Evolutionary conservation across 768 basidiomycete genomes (phyloP), one percentile per base, ranked within the genome.

Genomic region (Cantharellus anzutake): DNA sequence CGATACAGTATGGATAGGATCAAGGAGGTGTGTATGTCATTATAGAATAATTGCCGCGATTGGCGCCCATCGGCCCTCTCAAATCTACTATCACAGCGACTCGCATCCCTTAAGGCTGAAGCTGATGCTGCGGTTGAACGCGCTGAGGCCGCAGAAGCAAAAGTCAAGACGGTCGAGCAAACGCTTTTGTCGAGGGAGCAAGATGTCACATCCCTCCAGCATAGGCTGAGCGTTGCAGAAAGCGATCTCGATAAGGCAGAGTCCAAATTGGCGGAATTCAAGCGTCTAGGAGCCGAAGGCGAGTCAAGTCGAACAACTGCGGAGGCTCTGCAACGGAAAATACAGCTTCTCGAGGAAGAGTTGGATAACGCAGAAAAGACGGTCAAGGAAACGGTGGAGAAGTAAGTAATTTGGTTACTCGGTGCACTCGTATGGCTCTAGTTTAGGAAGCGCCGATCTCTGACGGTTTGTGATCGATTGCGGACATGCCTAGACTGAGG

Each of bases 331-430:
- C 63, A 67, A 40, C 76, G 94, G 63, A 99, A 98, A 77, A 80
- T 98, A 38, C 81, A 86, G 65, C 74, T 98, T 5, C 74, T 98
- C 42, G 94, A 98, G 72, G 91, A 94, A 68, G 94, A 99, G 72
- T 78, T 99, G 2, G 96, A 98, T 67, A 78, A 80, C 42, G 84
- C 94, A 5, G 96, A 99, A 77, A 93, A 91, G 81, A 91, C 90
- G 68, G 75, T 90, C 64, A 94, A 94, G 74, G 94, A 98, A 67
- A 93, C 90, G 1, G 83, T 86, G 39, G 96, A 97, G 73, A 94
- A 91, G 94, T 96, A 68, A 67, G 88, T 80, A 37, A 16, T 5
- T 20, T 37, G 40, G 41, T 40, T 16, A 41, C 58, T 57, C 56
- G 56, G 14, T 50, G 48, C 42, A 4, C 56, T 2, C n/a, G 16